Evolutionary conservation across 2,329 filamentous ascomycete genomes (phyloP).

Genomic region (Zasmidium citrigriseum): DNA sequence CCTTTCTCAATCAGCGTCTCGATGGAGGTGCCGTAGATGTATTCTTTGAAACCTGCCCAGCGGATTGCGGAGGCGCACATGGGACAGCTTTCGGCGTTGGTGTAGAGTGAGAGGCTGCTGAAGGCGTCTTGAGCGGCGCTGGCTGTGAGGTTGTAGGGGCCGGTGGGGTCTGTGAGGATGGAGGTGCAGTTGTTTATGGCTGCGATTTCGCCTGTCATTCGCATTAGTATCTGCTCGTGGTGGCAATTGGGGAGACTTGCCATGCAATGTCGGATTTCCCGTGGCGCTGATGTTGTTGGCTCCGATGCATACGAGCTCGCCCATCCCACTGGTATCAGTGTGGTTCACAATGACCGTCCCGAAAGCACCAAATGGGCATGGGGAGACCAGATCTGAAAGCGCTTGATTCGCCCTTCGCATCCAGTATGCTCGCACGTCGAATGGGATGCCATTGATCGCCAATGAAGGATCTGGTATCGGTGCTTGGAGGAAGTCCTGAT

Average conservation of each 20-base stretch:
- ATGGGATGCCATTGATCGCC: slow-evolving; percentile 17
- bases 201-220: slow-evolving; percentile 52
- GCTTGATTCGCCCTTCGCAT: slow-evolving; percentile 54
- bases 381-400: slow-evolving; percentile 43
- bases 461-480: slow-evolving; percentile 10
- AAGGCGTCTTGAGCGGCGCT: slow-evolving; percentile 49
- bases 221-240: not conserved
- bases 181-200: slow-evolving; percentile 56
- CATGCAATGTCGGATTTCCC: slow-evolving; percentile 58
- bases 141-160: slow-evolving; percentile 47
- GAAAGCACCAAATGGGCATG: slow-evolving; percentile 58
- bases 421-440: slow-evolving; percentile 43
- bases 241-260: slow-evolving; percentile 30
- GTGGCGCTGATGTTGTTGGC: slow-evolving; percentile 47
- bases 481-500: slow-evolving; percentile 1
- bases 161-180: slow-evolving; percentile 49
- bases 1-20: slow-evolving; percentile 48
- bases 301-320: slow-evolving; percentile 53
- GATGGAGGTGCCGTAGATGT: slow-evolving; percentile 57
- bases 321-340: slow-evolving; percentile 42
- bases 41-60: slow-evolving; percentile 58
- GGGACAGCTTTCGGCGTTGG: slow-evolving; percentile 59
- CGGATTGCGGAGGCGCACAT: slow-evolving; percentile 61
- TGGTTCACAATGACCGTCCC: slow-evolving; percentile 60
- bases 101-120: slow-evolving; percentile 53